Evolutionary conservation across 768 basidiomycete species (phyloP).

Genomic region (Sarcomyxa edulis): DNA sequence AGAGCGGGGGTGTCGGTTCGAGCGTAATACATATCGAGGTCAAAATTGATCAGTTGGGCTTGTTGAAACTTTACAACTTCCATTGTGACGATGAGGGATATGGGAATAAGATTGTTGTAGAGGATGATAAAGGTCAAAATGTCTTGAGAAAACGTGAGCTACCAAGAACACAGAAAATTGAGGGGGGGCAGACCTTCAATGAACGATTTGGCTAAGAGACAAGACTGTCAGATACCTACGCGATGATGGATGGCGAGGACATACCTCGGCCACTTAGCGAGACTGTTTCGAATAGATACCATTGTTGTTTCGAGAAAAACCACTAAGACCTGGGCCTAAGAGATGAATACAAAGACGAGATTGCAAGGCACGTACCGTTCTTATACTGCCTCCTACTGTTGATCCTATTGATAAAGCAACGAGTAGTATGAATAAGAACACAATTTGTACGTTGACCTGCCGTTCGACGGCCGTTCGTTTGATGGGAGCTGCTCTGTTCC

Average conservation of each 20-base stretch:
- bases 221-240: slow-evolving; percentile 5
- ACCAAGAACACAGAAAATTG: background rate
- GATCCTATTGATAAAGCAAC: slow-evolving; percentile 86
- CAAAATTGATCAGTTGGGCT: slow-evolving; percentile 94
- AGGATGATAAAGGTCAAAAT: slow-evolving; percentile 97
- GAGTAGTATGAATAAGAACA: slow-evolving; percentile 88
- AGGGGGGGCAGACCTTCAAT: slow-evolving; percentile 60
- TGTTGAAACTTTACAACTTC: slow-evolving; percentile 99
- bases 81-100: slow-evolving; percentile 99
- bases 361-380: slow-evolving; percentile 31
- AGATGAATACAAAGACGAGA: background rate
- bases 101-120: slow-evolving; percentile 98
- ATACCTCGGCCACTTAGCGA: slow-evolving; percentile 61
- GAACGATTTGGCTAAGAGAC: slow-evolving; percentile 61
- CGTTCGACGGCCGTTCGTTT: slow-evolving; percentile 94
- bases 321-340: slow-evolving; percentile 30
- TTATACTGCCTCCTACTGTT: slow-evolving; percentile 87
- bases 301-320: slow-evolving; percentile 83
- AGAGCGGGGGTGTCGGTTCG: slow-evolving; percentile 94
- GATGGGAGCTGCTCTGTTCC: slow-evolving; percentile 82
- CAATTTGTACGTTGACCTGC: slow-evolving; percentile 94
- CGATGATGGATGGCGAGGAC: slow-evolving; percentile 13
- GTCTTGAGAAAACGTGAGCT: slow-evolving; percentile 41
- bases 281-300: slow-evolving; percentile 76
- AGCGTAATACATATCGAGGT: slow-evolving; percentile 97